Conservation (phyloP, 1,139 yeast species). For the Pichia sp. region DNA sequence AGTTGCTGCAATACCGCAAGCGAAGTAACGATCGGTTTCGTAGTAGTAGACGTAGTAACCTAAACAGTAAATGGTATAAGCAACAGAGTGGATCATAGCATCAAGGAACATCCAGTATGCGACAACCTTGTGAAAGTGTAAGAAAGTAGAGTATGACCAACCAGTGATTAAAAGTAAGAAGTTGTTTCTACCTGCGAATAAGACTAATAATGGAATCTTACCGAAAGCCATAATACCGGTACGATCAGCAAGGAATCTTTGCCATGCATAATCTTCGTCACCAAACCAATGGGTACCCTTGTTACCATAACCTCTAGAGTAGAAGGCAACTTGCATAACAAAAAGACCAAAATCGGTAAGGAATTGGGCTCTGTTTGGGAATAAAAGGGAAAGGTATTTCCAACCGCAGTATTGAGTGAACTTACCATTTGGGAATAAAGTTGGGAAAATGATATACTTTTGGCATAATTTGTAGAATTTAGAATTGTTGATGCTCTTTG, state of each 20-base stretch:
- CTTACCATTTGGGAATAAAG: conserved; percentile 24
- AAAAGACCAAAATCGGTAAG: conserved; percentile 20
- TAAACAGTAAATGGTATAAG: conserved; percentile 18
- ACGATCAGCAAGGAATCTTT: conserved; percentile 51
- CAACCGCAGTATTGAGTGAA: conserved; percentile 17
- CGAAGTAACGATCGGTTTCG: conserved; percentile 30
- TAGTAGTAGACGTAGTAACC: conserved; percentile 20
- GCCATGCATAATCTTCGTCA: conserved; percentile 35
- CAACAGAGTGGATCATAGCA: conserved; percentile 29
- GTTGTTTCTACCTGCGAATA: conserved; percentile 66
- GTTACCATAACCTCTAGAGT: conserved; percentile 44
- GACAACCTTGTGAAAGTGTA: conserved; percentile 59
- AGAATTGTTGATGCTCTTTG: conserved; percentile 18
- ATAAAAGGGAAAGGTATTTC: conserved; percentile 15
- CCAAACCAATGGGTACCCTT: conserved; percentile 36
- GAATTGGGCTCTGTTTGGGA: conserved; percentile 61
- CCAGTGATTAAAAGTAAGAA: conserved; percentile 56
- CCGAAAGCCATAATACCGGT: conserved; percentile 46
- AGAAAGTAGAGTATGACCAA: conserved; percentile 57
- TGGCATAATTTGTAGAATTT: conserved; percentile 19
- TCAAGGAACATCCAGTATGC: conserved; percentile 45
- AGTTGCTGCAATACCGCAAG: conserved; percentile 39
- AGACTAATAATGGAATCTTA: conserved; percentile 43
- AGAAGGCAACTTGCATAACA: conserved; percentile 30
- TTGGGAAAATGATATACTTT: conserved; percentile 25